Evolutionary conservation across 1,284 basidiomycete species (phyloP).

Genomic region (Thelephora terrestris): DNA sequence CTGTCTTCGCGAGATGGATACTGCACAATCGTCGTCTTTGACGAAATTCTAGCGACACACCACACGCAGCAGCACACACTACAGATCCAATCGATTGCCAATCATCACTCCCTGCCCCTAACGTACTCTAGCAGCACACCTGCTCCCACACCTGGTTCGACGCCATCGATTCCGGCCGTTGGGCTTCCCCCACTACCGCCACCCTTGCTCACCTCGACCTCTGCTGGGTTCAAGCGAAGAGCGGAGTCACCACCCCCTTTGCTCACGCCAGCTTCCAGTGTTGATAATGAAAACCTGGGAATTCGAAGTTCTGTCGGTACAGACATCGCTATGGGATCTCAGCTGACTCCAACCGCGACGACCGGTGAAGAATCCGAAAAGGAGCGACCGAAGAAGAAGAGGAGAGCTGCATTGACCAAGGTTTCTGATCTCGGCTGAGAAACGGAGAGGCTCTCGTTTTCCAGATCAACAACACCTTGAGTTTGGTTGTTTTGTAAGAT

Average conservation of each 20-base stretch:
- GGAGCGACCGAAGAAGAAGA: slow-evolving; percentile 74
- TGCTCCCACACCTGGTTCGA: slow-evolving; percentile 25
- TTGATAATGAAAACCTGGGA: slow-evolving; percentile 25
- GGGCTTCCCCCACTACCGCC: slow-evolving; percentile 27
- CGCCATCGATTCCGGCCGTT: slow-evolving; percentile 29
- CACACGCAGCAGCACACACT: slow-evolving; percentile 83
- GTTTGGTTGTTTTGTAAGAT: no score
- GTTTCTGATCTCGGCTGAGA: slow-evolving; percentile 46
- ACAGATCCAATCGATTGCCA: slow-evolving; percentile 80
- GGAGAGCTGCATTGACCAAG: slow-evolving; percentile 71
- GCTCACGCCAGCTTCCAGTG: slow-evolving; percentile 36
- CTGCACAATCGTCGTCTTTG: slow-evolving; percentile 88
- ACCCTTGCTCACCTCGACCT: slow-evolving; percentile 32
- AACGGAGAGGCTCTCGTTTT: background rate
- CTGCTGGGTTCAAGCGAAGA: slow-evolving; percentile 30
- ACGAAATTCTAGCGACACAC: slow-evolving; percentile 81
- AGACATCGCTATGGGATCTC: slow-evolving; percentile 8
- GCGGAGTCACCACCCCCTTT: slow-evolving; percentile 32
- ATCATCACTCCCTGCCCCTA: slow-evolving; percentile 64
- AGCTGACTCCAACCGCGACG: slow-evolving; percentile 6
- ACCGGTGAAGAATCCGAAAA: slow-evolving; percentile 16
- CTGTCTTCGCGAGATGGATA: slow-evolving; percentile 94
- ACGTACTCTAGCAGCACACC: slow-evolving; percentile 25
- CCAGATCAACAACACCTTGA: no score
- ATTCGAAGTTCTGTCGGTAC: background rate